A percentile compares a stretch with the other conserved stretches of the same genome.
These are phyloP conservation scores for Piper betle DNA, from an alignment of 164 flowering plant genomes.

Conservation along the genomic window DNA sequence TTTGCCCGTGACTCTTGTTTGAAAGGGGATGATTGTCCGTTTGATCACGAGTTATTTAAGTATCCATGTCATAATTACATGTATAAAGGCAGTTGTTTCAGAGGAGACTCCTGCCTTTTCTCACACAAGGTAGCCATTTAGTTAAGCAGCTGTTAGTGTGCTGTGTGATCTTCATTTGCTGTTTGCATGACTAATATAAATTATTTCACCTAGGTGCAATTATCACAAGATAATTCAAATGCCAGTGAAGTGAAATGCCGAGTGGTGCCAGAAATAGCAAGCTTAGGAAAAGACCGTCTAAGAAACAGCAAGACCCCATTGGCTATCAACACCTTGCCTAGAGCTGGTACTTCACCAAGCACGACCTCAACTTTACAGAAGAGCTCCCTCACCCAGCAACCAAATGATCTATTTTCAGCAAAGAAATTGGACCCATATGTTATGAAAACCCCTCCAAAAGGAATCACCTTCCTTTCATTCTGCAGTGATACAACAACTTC, in stretches of 20 bases:
- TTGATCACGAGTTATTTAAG: conserved; percentile 77
- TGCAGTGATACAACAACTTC: conserved; percentile 13
- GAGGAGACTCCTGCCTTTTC: conserved; percentile 66
- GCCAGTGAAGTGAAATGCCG: conserved; percentile 14
- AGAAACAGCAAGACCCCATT: conserved; percentile 3
- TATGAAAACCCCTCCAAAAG: conserved; percentile 39
- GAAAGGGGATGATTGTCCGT: conserved; percentile 91
- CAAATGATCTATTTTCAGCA: conserved; percentile 12
- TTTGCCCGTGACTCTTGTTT: conserved; percentile 63
- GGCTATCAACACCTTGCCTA: conserved; percentile 5
- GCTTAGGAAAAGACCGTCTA: conserved; percentile 12
- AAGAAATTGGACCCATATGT: conserved; percentile 13
- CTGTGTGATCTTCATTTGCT: not conserved
- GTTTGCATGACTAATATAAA: not conserved
- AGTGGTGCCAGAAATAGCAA: conserved; percentile 8
- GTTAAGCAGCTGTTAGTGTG: not conserved
- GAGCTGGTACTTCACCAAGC: not conserved
- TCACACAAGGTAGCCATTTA: conserved; percentile 60
- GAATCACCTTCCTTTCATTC: conserved; percentile 29
- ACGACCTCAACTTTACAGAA: conserved; percentile 9
- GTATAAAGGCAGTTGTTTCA: conserved; percentile 46
- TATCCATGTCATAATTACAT: conserved; percentile 56
- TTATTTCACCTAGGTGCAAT: not conserved
- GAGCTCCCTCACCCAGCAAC: conserved; percentile 7
- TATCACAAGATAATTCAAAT: conserved; percentile 9